Base-by-base conservation (phyloP, 1,284 basidiomycete species). In the Ustilago trichophora region DNA sequence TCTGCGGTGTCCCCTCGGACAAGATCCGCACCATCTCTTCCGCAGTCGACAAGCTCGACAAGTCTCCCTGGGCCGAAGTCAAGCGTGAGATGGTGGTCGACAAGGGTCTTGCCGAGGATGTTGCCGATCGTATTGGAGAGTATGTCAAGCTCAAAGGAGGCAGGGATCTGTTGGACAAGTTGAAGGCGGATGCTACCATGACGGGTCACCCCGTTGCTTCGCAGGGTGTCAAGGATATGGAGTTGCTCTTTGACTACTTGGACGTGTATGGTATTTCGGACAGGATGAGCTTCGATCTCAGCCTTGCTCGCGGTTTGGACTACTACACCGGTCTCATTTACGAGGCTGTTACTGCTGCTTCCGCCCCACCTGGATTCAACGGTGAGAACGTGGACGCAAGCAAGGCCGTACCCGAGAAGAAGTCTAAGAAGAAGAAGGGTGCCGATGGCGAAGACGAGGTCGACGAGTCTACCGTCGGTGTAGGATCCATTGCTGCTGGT, bases 281-380 rank as follows among this genome's bases (percentile, higher is more conserved):
- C 80, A 59, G 65, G 22, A 77, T 98, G 78, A 94, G 92, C 8
- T 98, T 99, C 81, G 95, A 98, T 83, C 87, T 98, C 73, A 95
- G 92, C 8, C 87, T 98, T 19, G 96, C 96, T 8, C 89, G 96
- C 29, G 95, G 95, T 21, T 87, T 98, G 31, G 96, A 98, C 83
- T 98, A 98, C 84, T 98, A 99, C 84, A 98, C 95, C 1, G 95
- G 96, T 33, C 89, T 99, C 78, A 98, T 98, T 82, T 98, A 97
- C 84, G 96, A 99, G 83, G 96, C 93, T 34, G 87, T 93, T 73
- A 91, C 93, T 21, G 92, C 92, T 75, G 91, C 89, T 1, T 97
- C 93, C 9, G 93, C 94, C 0, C 93, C 95, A 1, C 92, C 95
- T 1, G 87, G 88, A 8, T 87, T 91, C 84, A 60, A 79, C 19